Percentiles rank a stretch among this genome's conserved stretches.
These are phyloP conservation scores for Candida labiduridarum DNA, from an alignment of 1,139 yeast genomes.

Conservation along the genomic window DNA sequence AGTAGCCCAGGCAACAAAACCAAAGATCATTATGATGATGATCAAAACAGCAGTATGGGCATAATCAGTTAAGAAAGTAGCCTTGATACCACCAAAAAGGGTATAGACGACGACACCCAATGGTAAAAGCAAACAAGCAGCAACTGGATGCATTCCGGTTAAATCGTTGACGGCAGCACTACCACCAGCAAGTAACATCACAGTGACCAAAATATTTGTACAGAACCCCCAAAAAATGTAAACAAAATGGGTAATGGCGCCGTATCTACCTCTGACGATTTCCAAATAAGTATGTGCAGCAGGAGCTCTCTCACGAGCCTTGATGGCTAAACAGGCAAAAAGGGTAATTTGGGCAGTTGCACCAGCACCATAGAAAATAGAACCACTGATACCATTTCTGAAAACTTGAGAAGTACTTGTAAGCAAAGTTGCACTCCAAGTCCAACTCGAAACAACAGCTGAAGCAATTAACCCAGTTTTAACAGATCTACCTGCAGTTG, in stretches of 20 bases:
- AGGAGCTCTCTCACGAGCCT: conserved; percentile 59
- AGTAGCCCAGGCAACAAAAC: conserved; percentile 66
- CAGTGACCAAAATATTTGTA: conserved; percentile 85
- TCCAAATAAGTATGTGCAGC: conserved; percentile 61
- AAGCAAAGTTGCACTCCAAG: conserved; percentile 87
- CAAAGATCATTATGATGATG: conserved; percentile 61
- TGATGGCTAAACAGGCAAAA: conserved; percentile 55
- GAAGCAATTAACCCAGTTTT: conserved; percentile 80
- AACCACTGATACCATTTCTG: conserved; percentile 69
- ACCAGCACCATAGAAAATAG: conserved; percentile 55
- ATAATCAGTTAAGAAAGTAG: conserved; percentile 87
- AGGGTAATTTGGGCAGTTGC: conserved; percentile 56
- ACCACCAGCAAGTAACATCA: conserved; percentile 86
- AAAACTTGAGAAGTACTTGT: conserved; percentile 80
- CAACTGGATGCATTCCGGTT: conserved; percentile 83
- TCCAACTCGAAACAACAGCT: conserved; percentile 91
- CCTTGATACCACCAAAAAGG: conserved; percentile 85
- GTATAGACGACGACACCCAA: conserved; percentile 84
- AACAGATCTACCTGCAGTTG: conserved; percentile 85
- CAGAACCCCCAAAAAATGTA: conserved; percentile 79
- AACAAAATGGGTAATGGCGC: conserved; percentile 62
- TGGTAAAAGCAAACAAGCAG: conserved; percentile 80
- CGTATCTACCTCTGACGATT: conserved; percentile 54
- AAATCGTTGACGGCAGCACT: conserved; percentile 74
- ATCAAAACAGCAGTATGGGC: conserved; percentile 70